Base-by-base conservation (phyloP, 1,284 basidiomycete genomes). In the Puccinia brachypodii region DNA sequence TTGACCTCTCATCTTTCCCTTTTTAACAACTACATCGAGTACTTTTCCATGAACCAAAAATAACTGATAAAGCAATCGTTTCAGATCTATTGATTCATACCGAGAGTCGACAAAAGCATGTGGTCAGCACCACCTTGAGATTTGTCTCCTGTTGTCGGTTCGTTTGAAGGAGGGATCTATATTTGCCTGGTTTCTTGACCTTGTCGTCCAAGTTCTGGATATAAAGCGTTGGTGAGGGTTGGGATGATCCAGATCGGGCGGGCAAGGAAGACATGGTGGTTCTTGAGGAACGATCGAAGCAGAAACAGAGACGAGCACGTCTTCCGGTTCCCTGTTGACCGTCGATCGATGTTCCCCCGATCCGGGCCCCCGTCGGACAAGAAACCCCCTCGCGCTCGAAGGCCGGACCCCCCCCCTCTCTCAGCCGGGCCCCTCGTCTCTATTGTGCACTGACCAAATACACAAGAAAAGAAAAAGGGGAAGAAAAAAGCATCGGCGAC, bases 131-230 rank as follows among this genome's bases (percentile, higher is more conserved):
- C 16, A 50, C 44, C 1, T 66, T n/a, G n/a, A 56, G 2, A 3
- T 33, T 69, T 53, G 19, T 79, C 9, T 33, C 68, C 13, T 36
- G 16, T n/a, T 40, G 13, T 53, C 3, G 25, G 22, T 31, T 56
- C 14, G 25, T 71, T 68, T 68, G 71, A 50, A 16, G 47, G 22
- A 53, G 25, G 1, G 33, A 33, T 31, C 56, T 33, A 36, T 66
- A 85, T 88, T 83, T 56, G 88, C 89, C 89, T 44, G 93, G 91
- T 88, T 96, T 99, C 88, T 95, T 95, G 84, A 96, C 89, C 88
- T 96, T 95, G 86, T 93, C 92, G 86, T 97, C 94, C 85, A 99
- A 90, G 87, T 97, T 97, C 86, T 95, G 94, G 87, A 99, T 89
- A 88, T 97, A 98, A 84, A 99, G 90, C 76, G 96, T 94, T 69